Evolutionary conservation across 306 rosid genomes (phyloP), one percentile per base, ranked within the genome.

Genomic region (Gastrolobium villosum): DNA sequence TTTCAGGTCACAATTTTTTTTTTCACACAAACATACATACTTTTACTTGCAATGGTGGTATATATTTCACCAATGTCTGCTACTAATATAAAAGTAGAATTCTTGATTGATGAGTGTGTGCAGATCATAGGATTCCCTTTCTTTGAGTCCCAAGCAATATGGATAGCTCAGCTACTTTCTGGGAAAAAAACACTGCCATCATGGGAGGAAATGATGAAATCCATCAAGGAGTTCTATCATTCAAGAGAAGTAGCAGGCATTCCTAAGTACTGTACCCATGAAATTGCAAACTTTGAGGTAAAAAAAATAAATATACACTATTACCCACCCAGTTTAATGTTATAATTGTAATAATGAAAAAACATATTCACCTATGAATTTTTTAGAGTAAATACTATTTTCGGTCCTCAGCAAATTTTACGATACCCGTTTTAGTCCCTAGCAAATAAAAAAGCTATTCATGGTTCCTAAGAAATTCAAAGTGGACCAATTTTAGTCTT

Each of bases 71-170:
- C 65, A 34, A 41, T 72, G 75, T 46, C 2, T 68, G 40, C 4
- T 62, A 37, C 66, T 82, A 52, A 76, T 30, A 14, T 65, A 41
- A 35, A 20, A 60, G 56, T 72, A 37, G 32, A 44, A 14, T 53
- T 60, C 10, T 35, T 72, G 61, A 41, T 59, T 74, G 64, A 74
- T 68, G 81, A 43, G 56, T 34, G 26, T 65, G 65, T 87, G 79
- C 88, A 94, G 99, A 69, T 94, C 50, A 83, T 94, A 86, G 99
- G 97, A 60, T 89, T 92, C 87, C 99, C 97, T 76, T 94, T 94
- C 91, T 95, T 93, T 88, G 98, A 95, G 81, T 88, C 97, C 45
- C 99, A 95, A 91, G 99, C 98, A 85, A 91, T 74, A 85, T 95
- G 98, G 99, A 90, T 93, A 89, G 96, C 99, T 69, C 96, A 95